Percentiles rank a stretch among this genome's conserved stretches.
These are phyloP conservation scores for Penicillium psychrosexuale DNA, from an alignment of 2,329 filamentous ascomycete species.

Conservation along the genomic window DNA sequence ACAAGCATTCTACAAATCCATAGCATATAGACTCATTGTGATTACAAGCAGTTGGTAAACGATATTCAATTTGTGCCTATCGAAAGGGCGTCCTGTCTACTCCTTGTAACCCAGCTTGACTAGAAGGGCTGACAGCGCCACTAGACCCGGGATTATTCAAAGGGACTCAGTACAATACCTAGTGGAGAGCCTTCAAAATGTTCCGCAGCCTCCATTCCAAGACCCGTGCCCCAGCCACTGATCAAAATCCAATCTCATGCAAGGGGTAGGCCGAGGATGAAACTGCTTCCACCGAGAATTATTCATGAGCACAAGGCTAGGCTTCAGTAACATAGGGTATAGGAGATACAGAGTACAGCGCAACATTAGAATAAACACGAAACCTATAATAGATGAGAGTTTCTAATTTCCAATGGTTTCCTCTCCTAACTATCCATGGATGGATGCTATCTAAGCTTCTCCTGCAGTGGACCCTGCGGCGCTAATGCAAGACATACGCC, in stretches of 20 bases:
- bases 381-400: background rate
- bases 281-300: background rate
- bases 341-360: background rate
- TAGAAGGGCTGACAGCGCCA: background rate
- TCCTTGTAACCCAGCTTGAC: background rate
- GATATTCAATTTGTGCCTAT: too few relatives aligned
- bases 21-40: background rate
- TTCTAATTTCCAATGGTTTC: background rate
- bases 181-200: background rate
- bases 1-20: background rate
- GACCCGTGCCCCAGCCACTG: background rate
- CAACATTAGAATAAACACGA: background rate
- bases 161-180: background rate
- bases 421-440: background rate
- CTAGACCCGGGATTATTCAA: background rate
- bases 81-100: background rate
- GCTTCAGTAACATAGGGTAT: background rate
- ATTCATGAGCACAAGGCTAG: conserved; percentile 11
- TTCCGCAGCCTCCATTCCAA: background rate
- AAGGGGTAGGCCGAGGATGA: conserved; percentile 17
- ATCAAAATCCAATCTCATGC: conserved; percentile 12
- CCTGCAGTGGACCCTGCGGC: background rate
- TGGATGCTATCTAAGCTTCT: conserved; percentile 1
- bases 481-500: conserved; percentile 22
- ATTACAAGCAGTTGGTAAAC: background rate